A percentile compares a stretch with the other conserved stretches of the same genome.
Evolutionary conservation across 305 asterid genomes (phyloP).

Genomic region (Solanum hybrid): DNA sequence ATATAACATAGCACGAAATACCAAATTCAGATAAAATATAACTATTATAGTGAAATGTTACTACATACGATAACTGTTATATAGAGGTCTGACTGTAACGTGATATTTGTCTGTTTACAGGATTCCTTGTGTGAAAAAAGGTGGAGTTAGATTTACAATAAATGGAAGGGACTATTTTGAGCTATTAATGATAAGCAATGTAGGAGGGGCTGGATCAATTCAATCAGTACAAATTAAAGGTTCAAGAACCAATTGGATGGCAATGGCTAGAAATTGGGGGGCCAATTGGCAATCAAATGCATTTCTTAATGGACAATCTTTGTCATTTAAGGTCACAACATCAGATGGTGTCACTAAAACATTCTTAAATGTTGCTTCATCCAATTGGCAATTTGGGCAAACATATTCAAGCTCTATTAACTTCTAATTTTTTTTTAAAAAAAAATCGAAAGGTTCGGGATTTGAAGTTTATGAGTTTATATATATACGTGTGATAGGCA

Average conservation of each 20-base stretch:
- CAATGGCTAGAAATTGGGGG: slow-evolving; percentile 91
- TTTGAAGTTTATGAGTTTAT: slow-evolving; percentile 5
- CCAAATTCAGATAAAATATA: too few relatives aligned
- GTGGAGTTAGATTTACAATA: slow-evolving; percentile 73
- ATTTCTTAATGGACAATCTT: slow-evolving; percentile 46
- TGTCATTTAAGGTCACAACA: slow-evolving; percentile 67
- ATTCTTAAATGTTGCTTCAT: slow-evolving; percentile 40
- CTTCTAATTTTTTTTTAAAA: background rate
- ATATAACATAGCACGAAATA: too few relatives aligned
- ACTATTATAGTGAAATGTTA: too few relatives aligned
- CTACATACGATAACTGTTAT: too few relatives aligned
- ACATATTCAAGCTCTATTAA: slow-evolving; percentile 45
- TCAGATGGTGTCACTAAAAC: slow-evolving; percentile 51
- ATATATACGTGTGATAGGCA: slow-evolving; percentile 23
- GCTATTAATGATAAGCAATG: slow-evolving; percentile 49
- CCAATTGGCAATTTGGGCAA: slow-evolving; percentile 70
- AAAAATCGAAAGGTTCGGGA: background rate
- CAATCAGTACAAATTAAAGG: slow-evolving; percentile 61
- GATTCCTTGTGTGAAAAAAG: slow-evolving; percentile 64
- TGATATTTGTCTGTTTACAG: slow-evolving; percentile 7
- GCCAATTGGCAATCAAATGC: slow-evolving; percentile 75
- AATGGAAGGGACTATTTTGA: slow-evolving; percentile 60
- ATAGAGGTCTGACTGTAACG: too few relatives aligned
- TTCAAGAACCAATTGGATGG: slow-evolving; percentile 46
- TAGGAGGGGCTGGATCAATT: slow-evolving; percentile 68